These are phyloP conservation scores for Cercospora sp. DNA, from an alignment of 2,329 filamentous ascomycete genomes.

Conservation along the genomic window DNA sequence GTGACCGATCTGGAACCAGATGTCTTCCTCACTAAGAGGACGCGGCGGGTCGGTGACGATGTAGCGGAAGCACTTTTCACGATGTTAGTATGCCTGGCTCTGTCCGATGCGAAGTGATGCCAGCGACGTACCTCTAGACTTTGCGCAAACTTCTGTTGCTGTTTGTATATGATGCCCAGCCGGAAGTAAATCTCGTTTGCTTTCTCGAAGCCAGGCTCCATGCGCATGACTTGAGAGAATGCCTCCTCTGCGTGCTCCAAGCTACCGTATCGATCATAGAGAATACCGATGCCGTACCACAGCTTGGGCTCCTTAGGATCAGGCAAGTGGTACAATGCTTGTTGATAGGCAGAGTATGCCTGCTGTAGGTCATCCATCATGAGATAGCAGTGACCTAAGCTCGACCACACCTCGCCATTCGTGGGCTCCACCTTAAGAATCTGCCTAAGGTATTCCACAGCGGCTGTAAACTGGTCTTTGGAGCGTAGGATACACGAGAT, in stretches of 20 bases:
- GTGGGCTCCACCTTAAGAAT: conserved; percentile 85
- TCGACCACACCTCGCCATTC: conserved; percentile 96
- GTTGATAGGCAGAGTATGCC: conserved; percentile 94
- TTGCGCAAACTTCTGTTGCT: conserved; percentile 88
- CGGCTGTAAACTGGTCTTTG: conserved; percentile 90
- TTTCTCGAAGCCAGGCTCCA: conserved; percentile 97
- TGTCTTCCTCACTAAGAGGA: conserved; percentile 93
- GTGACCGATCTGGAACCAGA: conserved; percentile 99
- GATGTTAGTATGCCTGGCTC: conserved; percentile 27
- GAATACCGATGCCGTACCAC: conserved; percentile 97
- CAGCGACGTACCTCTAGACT: conserved; percentile 76
- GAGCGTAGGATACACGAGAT: conserved; percentile 89
- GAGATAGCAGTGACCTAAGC: conserved; percentile 93
- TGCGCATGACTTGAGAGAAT: conserved; percentile 98
- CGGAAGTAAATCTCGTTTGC: conserved; percentile 99
- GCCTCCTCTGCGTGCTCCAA: conserved; percentile 97
- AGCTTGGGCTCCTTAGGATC: conserved; percentile 98
- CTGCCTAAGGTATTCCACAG: conserved; percentile 86
- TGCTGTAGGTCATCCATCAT: conserved; percentile 99
- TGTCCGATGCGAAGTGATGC: background rate
- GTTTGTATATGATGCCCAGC: conserved; percentile 99
- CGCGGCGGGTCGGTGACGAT: conserved; percentile 91
- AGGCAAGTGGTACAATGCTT: conserved; percentile 85
- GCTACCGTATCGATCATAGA: conserved; percentile 95
- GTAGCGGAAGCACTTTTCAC: conserved; percentile 88